Conservation (phyloP, 768 basidiomycete species). For the Collybiopsis luxurians region DNA sequence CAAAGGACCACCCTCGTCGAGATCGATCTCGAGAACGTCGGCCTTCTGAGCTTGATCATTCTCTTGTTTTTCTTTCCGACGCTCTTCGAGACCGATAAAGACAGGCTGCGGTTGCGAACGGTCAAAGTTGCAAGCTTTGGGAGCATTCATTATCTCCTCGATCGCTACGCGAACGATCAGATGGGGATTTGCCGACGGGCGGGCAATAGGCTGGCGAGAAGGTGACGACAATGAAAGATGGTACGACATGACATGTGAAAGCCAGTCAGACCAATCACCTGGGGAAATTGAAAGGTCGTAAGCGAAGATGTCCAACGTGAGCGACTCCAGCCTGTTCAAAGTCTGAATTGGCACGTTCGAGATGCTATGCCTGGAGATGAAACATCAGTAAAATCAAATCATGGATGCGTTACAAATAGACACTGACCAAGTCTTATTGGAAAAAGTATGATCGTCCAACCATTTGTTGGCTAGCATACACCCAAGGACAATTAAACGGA, state of each 20-base stretch:
- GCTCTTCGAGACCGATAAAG: slow-evolving; percentile 70
- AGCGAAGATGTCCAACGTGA: slow-evolving; percentile 66
- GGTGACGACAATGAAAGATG: slow-evolving; percentile 62
- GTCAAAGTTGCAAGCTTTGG: slow-evolving; percentile 27
- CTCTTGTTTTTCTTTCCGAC: slow-evolving; percentile 50
- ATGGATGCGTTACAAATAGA: slow-evolving; percentile 8
- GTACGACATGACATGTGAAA: slow-evolving; percentile 60
- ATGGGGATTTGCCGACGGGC: slow-evolving; percentile 71
- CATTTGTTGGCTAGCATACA: slow-evolving; percentile 89
- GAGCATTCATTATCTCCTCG: slow-evolving; percentile 63
- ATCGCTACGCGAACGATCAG: slow-evolving; percentile 65
- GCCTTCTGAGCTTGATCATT: slow-evolving; percentile 36
- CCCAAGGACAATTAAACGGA: slow-evolving; percentile 73
- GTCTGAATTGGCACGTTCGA: slow-evolving; percentile 70
- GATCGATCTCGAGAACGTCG: slow-evolving; percentile 68
- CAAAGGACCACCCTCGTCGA: slow-evolving; percentile 81
- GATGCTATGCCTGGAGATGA: slow-evolving; percentile 64
- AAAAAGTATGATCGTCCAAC: slow-evolving; percentile 87
- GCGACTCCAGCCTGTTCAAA: slow-evolving; percentile 69
- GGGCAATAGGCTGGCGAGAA: slow-evolving; percentile 70
- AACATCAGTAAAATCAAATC: slow-evolving; percentile 6
- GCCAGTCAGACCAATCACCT: slow-evolving; percentile 69
- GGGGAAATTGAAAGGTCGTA: slow-evolving; percentile 70
- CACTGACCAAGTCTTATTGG: slow-evolving; percentile 82
- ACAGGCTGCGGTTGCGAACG: slow-evolving; percentile 53